These are phyloP conservation scores for Discostella stelligera DNA, from an alignment of 352 stramenopile species.

Conservation along the genomic window DNA sequence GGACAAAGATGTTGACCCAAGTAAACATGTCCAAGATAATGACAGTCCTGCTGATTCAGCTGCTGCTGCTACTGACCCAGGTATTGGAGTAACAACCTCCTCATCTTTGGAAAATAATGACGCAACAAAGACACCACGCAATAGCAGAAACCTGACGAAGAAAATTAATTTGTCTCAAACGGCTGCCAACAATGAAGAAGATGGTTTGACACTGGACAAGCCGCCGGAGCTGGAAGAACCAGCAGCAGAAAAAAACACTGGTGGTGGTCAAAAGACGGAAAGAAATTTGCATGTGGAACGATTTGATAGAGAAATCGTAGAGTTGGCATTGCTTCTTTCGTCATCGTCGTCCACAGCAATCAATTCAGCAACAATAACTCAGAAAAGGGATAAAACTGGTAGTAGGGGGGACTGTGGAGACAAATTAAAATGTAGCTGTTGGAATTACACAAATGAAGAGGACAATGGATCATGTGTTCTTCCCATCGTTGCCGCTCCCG, in stretches of 20 bases:
- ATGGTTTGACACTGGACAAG: background rate
- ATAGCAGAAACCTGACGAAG: slow-evolving; percentile 17
- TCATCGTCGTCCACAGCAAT: background rate
- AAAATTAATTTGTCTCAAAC: background rate
- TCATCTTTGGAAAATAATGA: background rate
- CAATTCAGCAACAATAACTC: background rate
- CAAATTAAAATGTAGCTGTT: background rate
- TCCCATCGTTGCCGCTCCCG: background rate
- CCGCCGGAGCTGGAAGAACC: background rate
- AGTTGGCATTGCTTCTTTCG: slow-evolving; percentile 28
- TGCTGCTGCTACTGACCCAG: background rate
- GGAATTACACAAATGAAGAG: slow-evolving; percentile 17
- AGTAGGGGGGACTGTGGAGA: background rate
- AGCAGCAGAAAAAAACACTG: background rate
- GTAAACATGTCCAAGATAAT: background rate
- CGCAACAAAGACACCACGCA: slow-evolving; percentile 26
- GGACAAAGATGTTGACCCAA: background rate
- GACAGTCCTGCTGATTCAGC: background rate
- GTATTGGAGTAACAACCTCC: background rate
- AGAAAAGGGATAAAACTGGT: background rate
- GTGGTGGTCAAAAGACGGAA: background rate
- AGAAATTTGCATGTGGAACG: slow-evolving; percentile 21
- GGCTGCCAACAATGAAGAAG: background rate
- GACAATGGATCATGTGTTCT: slow-evolving; percentile 7
- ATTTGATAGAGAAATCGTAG: slow-evolving; percentile 51